Percentiles rank a stretch among this genome's conserved stretches.
Conservation (phyloP, 2,329 filamentous ascomycete genomes). For the Fusarium virguliforme region DNA sequence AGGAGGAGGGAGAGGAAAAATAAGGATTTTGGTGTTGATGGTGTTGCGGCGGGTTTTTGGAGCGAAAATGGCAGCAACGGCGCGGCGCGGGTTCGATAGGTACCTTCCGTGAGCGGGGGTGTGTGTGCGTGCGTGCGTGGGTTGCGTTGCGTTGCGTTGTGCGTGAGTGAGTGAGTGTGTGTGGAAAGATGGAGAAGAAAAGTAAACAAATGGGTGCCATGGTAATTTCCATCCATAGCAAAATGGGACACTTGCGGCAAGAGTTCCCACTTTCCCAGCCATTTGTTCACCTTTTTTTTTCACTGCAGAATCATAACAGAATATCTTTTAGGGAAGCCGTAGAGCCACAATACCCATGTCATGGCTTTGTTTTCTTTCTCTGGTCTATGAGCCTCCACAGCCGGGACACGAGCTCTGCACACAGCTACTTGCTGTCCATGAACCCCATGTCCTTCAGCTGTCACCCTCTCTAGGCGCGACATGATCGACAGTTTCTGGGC, state of each 20-base stretch:
- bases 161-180: constrained; percentile 22
- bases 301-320: not conserved
- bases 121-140: constrained; percentile 26
- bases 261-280: constrained; percentile 16
- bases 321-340: constrained; percentile 19
- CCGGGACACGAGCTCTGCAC: too few species aligned
- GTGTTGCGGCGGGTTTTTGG: constrained; percentile 33
- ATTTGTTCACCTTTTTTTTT: constrained; percentile 1
- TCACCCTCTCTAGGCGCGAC: constrained; percentile 31
- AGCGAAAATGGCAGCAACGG: constrained; percentile 36
- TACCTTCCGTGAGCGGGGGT: constrained; percentile 12
- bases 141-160: not conserved
- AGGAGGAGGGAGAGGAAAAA: constrained; percentile 25
- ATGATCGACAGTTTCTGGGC: constrained; percentile 31
- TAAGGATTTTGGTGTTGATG: constrained; percentile 41
- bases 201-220: constrained; percentile 48
- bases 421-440: too few species aligned
- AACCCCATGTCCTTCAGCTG: not conserved
- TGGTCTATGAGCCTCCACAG: constrained; percentile 21
- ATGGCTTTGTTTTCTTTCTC: constrained; percentile 22
- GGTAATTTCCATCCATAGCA: constrained; percentile 26
- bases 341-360: constrained; percentile 6
- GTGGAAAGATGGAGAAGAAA: constrained; percentile 34
- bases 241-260: constrained; percentile 3
- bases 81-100: constrained; percentile 10